Conservation (phyloP, 805 yeast genomes). For the Starmerella apis region DNA sequence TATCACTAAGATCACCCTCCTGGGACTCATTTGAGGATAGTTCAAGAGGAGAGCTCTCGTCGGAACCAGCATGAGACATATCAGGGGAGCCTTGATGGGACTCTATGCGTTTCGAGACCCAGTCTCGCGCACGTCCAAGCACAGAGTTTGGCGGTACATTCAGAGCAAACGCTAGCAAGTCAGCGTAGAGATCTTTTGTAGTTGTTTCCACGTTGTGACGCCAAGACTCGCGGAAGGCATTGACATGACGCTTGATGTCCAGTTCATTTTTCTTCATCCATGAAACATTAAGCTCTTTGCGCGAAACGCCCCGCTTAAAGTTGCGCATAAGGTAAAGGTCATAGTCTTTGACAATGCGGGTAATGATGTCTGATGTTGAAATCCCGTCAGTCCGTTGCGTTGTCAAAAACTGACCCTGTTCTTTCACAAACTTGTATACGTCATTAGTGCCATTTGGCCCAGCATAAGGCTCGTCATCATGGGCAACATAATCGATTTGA, state of each 20-base stretch:
- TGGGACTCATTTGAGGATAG: not conserved
- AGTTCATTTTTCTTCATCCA: slow-evolving; percentile 97
- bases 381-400: slow-evolving; percentile 97
- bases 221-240: slow-evolving; percentile 79
- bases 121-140: slow-evolving; percentile 30
- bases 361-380: slow-evolving; percentile 90
- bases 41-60: not conserved
- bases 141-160: slow-evolving; percentile 22
- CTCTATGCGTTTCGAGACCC: slow-evolving; percentile 29
- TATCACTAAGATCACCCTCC: not conserved
- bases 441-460: slow-evolving; percentile 73
- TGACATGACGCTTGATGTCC: slow-evolving; percentile 82
- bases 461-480: slow-evolving; percentile 92
- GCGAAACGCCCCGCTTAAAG: slow-evolving; percentile 93
- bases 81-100: slow-evolving; percentile 14
- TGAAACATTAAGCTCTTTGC: slow-evolving; percentile 90
- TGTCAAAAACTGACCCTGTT: slow-evolving; percentile 78
- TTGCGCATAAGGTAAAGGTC: slow-evolving; percentile 95
- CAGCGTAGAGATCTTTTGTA: slow-evolving; percentile 73
- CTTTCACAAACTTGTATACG: slow-evolving; percentile 85
- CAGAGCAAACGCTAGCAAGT: slow-evolving; percentile 38
- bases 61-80: slow-evolving; percentile 15
- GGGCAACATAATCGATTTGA: slow-evolving; percentile 90
- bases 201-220: slow-evolving; percentile 57
- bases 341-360: slow-evolving; percentile 88